Evolutionary conservation across 768 basidiomycete genomes (phyloP).

Genomic region (Auriscalpium vulgare): DNA sequence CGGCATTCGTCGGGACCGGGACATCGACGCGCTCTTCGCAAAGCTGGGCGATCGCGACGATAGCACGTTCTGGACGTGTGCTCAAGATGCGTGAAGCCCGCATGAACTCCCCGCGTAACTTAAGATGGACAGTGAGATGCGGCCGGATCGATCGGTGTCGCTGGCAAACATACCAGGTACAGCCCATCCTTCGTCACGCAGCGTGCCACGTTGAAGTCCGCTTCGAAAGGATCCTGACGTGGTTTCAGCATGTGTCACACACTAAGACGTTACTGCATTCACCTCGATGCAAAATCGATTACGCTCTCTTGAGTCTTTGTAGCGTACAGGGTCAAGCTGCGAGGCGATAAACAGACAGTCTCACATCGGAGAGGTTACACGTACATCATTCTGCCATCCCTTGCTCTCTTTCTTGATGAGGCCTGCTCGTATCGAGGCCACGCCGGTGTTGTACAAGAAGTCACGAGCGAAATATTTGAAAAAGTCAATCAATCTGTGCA

Average conservation of each 20-base stretch:
- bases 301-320: conserved; percentile 71
- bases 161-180: conserved; percentile 60
- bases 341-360: background rate
- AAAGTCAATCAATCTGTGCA: conserved; percentile 83
- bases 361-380: background rate
- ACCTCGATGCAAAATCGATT: conserved; percentile 97
- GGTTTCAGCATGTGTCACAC: conserved; percentile 1
- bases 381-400: conserved; percentile 82
- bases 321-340: conserved; percentile 30
- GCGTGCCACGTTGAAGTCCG: conserved; percentile 92
- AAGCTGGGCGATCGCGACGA: conserved; percentile 77
- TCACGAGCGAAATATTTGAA: conserved; percentile 95
- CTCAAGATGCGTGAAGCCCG: conserved; percentile 83
- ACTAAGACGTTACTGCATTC: background rate
- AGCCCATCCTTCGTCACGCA: conserved; percentile 96
- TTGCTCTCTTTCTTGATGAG: conserved; percentile 85
- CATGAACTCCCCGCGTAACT: conserved; percentile 99
- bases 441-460: conserved; percentile 85
- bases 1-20: conserved; percentile 37
- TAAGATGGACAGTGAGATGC: conserved; percentile 10
- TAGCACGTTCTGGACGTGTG: conserved; percentile 71
- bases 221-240: conserved; percentile 88
- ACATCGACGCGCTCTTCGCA: conserved; percentile 83
- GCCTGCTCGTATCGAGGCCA: conserved; percentile 86
- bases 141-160: background rate